Base-by-base conservation (phyloP, 129 eudicot genomes). In the Flaveria ramosissima region DNA sequence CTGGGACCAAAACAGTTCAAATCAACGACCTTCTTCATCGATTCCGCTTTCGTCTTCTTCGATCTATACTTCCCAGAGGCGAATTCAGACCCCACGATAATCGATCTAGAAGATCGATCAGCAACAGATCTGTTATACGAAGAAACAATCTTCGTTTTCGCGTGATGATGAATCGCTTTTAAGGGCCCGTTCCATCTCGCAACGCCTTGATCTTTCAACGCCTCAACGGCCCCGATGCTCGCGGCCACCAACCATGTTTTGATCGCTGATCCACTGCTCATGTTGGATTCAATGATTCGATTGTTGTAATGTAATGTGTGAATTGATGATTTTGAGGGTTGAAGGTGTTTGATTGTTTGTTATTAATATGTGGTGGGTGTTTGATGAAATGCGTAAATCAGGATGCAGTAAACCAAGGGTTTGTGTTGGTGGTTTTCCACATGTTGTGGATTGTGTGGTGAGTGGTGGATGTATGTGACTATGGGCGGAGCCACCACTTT, bases 171-270 rank as follows among this genome's bases (percentile, higher is more conserved):
- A 59, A 87, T 75, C 0, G 84, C 81, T 23, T 74, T 80, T 0
- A 86, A 48, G 1, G 85, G 84, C 9, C 86, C 88, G 41, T 84
- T 89, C 91, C 95, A 86, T 16, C 91, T 72, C 17, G 88, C 85
- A 62, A 82, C 55, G 77, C 94, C 55, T 78, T 90, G 89, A 85
- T 90, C 92, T 85, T 90, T 90, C 67, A 90, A 57, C 15, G 89
- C 92, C 47, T 88, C 96, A 39, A 90, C 86, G 2, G 89, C 89
- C 7, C 91, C 91, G 46, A 89, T 85, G 77, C 90, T 85, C 2
- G 91, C 92, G 12, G 82, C 88, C 51, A 83, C 87, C 1, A 88
- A 24, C 94, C 93, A 91, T 3, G 92, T 83, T 79, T 79, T 89
- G 8, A 86, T 83, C 7, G 84, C 45, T 10, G 79, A 46, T 39